Percentiles rank a stretch among this genome's conserved stretches.
Evolutionary conservation across 2,329 filamentous ascomycete genomes (phyloP).

Genomic region (Cladosporium sphaerospermum): DNA sequence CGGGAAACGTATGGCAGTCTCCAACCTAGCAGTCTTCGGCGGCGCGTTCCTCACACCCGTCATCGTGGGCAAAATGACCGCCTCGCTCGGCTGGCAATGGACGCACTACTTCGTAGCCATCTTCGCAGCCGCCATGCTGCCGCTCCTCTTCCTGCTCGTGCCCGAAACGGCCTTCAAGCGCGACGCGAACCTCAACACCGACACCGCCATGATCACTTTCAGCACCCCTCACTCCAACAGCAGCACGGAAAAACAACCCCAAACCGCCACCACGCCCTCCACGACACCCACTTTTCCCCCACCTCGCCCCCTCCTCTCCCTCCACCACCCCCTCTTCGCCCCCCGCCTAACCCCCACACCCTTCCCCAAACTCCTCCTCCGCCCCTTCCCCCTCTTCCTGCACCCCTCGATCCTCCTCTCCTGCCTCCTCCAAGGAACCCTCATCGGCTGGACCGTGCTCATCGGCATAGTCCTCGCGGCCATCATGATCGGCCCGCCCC

Average conservation of each 20-base stretch:
- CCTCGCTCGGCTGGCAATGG: conserved; percentile 74
- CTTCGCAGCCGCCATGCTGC: conserved; percentile 65
- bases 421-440: conserved; percentile 73
- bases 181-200: conserved; percentile 60
- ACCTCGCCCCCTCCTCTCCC: conserved; percentile 18
- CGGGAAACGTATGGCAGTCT: conserved; percentile 80
- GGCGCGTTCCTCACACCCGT: conserved; percentile 76
- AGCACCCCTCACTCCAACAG: too few relatives aligned
- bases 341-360: conserved; percentile 73
- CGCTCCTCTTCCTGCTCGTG: conserved; percentile 68
- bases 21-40: conserved; percentile 64
- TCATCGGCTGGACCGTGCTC: conserved; percentile 95
- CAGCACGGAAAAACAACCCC: too few relatives aligned
- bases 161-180: conserved; percentile 79
- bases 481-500: conserved; percentile 72
- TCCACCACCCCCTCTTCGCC: conserved; percentile 51
- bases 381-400: conserved; percentile 74
- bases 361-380: conserved; percentile 59
- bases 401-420: conserved; percentile 83
- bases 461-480: conserved; percentile 78
- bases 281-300: too few relatives aligned
- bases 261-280: neutral
- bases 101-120: conserved; percentile 85
- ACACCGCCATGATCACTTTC: conserved; percentile 48
- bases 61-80: conserved; percentile 80